Evolutionary conservation across 208 protist species (phyloP), one percentile per base, ranked within the genome.

Genomic region (Leptomonas seymouri): DNA sequence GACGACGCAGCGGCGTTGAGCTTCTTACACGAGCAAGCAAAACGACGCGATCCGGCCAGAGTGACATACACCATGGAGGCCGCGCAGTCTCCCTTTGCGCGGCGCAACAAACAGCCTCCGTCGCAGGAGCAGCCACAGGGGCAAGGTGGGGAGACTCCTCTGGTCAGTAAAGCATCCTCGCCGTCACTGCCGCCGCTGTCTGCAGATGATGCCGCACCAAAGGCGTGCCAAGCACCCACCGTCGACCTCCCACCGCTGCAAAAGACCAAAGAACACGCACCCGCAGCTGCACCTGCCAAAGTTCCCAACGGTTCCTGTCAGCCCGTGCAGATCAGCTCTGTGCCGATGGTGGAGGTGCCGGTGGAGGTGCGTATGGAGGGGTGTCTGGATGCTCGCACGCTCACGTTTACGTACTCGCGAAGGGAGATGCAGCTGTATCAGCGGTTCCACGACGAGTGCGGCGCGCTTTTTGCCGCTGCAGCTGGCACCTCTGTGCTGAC

Each of bases 361-460:
- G 50, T 58, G 39, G 57, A 73, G 60, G 54, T 70, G 28, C 65
- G 57, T 27, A 60, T 77, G 42, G 66, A 64, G 27, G 70, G 67
- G 16, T 14, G 50, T 9, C 49, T 9, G 55, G 27, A n/a, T 1
- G 8, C 15, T 15, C 53, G 3, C 27, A 49, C 42, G 16, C 64
- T 81, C 49, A 48, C 0, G 20, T 85, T 88, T 49, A 50, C 46
- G n/a, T 88, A 85, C 49, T 23, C 34, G 11, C 85, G 78, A 53
- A 51, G 48, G 14, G 71, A 84, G 41, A 18, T 44, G 12, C 53
- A 69, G 15, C 42, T 88, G 31, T 74, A 74, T 23, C 30, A 61
- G 1, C 61, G 73, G n/a, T 82, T 88, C 53, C 21, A 8, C 12
- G 46, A 21, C 6, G 67, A 62, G 46, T 83, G 79, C 70, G 34